These are phyloP conservation scores for Samsoniella hepiali DNA, from an alignment of 2,329 filamentous ascomycete genomes.

Conservation along the genomic window DNA sequence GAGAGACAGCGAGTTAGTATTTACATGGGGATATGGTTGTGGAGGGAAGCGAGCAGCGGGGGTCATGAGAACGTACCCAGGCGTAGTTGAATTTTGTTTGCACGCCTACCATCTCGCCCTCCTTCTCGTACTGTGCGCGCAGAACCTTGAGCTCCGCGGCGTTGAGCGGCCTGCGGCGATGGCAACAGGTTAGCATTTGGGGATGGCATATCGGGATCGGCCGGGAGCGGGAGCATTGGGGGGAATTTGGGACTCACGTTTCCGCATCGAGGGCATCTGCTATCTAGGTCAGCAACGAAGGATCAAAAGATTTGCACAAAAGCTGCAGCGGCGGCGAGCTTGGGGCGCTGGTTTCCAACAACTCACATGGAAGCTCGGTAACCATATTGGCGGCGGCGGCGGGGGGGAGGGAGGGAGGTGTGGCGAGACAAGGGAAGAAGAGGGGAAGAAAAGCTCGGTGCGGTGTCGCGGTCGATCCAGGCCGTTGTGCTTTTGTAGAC, in stretches of 20 bases:
- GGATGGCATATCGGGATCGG: constrained; percentile 14
- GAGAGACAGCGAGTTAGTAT: not conserved
- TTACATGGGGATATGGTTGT: not conserved
- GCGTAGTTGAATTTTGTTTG: constrained; percentile 99
- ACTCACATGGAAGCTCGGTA: constrained; percentile 48
- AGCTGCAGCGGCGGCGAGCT: not conserved
- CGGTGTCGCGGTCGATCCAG: not conserved
- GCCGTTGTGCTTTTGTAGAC: not conserved
- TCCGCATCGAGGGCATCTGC: constrained; percentile 96
- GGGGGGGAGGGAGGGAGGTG: not conserved
- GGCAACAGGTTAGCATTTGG: constrained; percentile 17
- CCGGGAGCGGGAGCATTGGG: not conserved
- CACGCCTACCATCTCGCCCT: constrained; percentile 92
- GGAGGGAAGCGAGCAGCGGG: not conserved
- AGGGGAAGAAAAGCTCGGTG: not conserved
- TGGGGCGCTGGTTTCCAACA: not conserved
- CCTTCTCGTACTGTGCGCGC: constrained; percentile 92
- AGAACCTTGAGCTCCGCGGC: constrained; percentile 89
- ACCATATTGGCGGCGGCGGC: constrained; percentile 37
- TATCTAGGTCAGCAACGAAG: not conserved
- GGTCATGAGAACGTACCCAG: constrained; percentile 63
- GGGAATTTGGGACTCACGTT: constrained; percentile 55
- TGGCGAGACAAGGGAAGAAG: not conserved
- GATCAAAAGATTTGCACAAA: no score
- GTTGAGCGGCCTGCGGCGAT: constrained; percentile 68